Conservation (phyloP, 768 basidiomycete species). For the Auricularia heimuer region DNA sequence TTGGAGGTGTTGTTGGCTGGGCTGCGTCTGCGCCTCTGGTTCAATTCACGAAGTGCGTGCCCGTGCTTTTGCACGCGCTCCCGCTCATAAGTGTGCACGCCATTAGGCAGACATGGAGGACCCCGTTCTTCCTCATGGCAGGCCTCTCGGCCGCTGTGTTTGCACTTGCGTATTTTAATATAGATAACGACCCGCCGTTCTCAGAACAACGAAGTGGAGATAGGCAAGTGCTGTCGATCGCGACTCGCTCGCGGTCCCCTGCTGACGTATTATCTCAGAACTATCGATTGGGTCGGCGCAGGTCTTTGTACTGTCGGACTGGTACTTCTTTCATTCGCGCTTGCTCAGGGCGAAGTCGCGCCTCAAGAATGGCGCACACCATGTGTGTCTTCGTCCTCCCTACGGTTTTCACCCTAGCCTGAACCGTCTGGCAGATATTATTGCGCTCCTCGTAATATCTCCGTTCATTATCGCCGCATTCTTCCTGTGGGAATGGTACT, state of each 20-base stretch:
- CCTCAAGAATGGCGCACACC: conserved; percentile 50
- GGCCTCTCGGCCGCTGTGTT: conserved; percentile 46
- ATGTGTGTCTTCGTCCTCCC: conserved; percentile 27
- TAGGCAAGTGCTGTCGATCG: conserved; percentile 24
- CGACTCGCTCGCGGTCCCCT: neutral
- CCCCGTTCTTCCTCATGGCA: conserved; percentile 49
- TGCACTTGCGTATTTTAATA: conserved; percentile 43
- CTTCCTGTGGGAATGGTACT: conserved; percentile 25
- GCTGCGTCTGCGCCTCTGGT: conserved; percentile 65
- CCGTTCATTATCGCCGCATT: conserved; percentile 21
- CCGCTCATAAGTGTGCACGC: conserved; percentile 1
- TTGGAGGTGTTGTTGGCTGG: conserved; percentile 66
- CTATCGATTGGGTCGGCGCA: conserved; percentile 74
- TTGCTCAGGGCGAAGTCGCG: conserved; percentile 57
- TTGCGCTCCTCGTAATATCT: conserved; percentile 24
- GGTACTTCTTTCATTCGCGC: conserved; percentile 60
- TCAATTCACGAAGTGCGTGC: conserved; percentile 34
- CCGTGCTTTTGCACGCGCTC: neutral
- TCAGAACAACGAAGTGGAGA: conserved; percentile 11
- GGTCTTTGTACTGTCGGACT: conserved; percentile 54
- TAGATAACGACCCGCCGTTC: conserved; percentile 45
- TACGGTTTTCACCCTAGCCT: neutral
- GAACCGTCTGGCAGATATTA: conserved; percentile 21
- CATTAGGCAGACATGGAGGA: conserved; percentile 47
- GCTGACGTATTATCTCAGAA: conserved; percentile 21